Base-by-base conservation (phyloP, 306 rosid genomes). In the Carpinus viminea region DNA sequence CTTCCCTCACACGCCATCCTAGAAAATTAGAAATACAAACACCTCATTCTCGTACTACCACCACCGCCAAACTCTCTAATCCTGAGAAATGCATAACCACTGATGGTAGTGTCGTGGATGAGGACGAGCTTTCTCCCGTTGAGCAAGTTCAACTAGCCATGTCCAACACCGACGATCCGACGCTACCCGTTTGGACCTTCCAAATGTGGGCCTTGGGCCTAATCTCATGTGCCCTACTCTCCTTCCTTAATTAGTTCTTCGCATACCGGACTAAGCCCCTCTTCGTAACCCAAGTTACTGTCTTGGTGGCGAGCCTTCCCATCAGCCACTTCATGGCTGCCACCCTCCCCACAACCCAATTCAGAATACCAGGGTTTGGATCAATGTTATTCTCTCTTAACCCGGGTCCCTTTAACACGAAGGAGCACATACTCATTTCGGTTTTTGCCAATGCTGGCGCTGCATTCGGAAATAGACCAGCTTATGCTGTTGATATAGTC, bases 181-280 rank as follows among this genome's bases (percentile, higher is more conserved):
- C 78, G 26, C 87, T 68, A 2, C 98, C 95, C 0, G 89, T 93
- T 12, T 91, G 98, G 98, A 93, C 98, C 8, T 93, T 93, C 81
- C 88, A 92, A 0, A 93, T 93, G 97, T 93, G 98, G 98, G 61
- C 81, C 45, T 48, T 91, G 2, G 97, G 98, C 0, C 73, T 91
- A 0, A 8, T 88, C 83, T 91, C 93, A 0, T 91, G 95, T 48
- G 70, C 83, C 20, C 85, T 90, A 34, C 68, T 91, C 46, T 90
- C 97, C 5, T 93, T 91, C 74, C 90, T 93, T 28, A 91, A 93
- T 83, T 90, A 90, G 45, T 93, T 93, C 89, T 93, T 93, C 86
- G 78, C 92, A 0, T 88, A 90, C 87, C 86, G 91, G 1, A 93
- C 81, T 0, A 89, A 91, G 70, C 97, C 97, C 0, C 89, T 93